Evolutionary conservation across 2,329 filamentous ascomycete genomes (phyloP), one percentile per base, ranked within the genome.

Genomic region (Aspergillus pseudonomiae): DNA sequence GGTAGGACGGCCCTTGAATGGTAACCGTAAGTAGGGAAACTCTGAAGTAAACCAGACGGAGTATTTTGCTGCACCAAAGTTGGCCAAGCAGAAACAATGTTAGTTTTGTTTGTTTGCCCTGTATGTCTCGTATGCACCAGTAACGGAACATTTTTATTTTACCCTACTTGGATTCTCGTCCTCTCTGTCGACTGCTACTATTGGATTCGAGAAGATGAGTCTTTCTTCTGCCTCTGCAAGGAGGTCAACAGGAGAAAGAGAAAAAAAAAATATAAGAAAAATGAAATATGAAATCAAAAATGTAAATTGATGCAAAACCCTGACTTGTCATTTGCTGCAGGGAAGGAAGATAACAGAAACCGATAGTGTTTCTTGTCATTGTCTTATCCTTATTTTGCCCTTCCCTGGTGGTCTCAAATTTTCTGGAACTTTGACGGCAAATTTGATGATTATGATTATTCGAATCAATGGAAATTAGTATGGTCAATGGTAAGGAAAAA

Each of bases 1-100:
- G 64, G 54, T 67, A 65, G 63, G 63, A 67, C 63, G 65, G 65
- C 60, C 63, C 62, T 64, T 52, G 63, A 56, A 54, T 61, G 57
- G 39, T 34, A 41, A 36, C 59, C 57, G 57, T 59, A 39, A 34
- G 12, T 2, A 52, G n/a, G 58, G 41, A 11, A 28, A 48, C 19
- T 19, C 39, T 59, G 60, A 50, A 28, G 45, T 62, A 50, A 46
- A 46, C 45, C 34, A 43, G 24, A 64, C 64, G 66, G 63, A 65
- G 45, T 24, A 64, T 64, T 65, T 57, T 59, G 52, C 60, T 62
- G 52, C 43, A 62, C 60, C 45, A n/a, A 62, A 10, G 16, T 9
- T 6, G 7, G 39, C 39, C 12, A 39, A 55, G 30, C 30, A 34
- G 55, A 64, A 64, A 59, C 62, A 63, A 60, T 64, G 57, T 64